Conservation (phyloP, 148 eudicot genomes). For the Camellia sinensis region DNA sequence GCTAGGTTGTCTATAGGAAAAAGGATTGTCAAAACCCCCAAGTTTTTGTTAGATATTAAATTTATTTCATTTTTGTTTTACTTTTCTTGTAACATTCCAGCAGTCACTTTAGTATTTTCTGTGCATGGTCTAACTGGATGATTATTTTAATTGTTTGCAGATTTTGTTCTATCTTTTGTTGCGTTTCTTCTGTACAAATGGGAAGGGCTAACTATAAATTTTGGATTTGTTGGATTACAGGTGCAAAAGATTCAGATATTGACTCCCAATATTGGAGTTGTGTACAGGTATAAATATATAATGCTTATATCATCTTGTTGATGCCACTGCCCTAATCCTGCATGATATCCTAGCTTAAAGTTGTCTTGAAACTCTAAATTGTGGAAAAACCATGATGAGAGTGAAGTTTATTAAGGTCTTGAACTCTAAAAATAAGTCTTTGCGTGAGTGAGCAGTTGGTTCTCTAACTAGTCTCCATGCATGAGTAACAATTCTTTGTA, state of each 20-base stretch:
- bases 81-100: too few species aligned
- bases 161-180: not conserved
- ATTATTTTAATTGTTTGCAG: not conserved
- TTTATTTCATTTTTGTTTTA: not conserved
- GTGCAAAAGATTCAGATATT: slow-evolving; percentile 91
- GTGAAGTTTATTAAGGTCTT: not conserved
- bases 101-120: not conserved
- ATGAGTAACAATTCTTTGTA: not conserved
- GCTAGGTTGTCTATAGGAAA: not conserved
- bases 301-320: not conserved
- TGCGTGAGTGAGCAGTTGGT: not conserved
- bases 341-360: not conserved
- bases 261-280: slow-evolving; percentile 98
- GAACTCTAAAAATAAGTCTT: not conserved
- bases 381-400: not conserved
- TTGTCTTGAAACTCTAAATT: not conserved
- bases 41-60: not conserved
- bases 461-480: not conserved
- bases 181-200: not conserved
- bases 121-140: not conserved
- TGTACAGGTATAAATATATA: slow-evolving; percentile 65
- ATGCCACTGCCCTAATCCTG: not conserved
- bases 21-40: not conserved
- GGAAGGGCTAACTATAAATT: not conserved
- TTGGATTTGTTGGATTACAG: slow-evolving; percentile 37